These are phyloP conservation scores for Arthroderma sp. DNA, from an alignment of 2,329 filamentous ascomycete genomes.

Conservation along the genomic window DNA sequence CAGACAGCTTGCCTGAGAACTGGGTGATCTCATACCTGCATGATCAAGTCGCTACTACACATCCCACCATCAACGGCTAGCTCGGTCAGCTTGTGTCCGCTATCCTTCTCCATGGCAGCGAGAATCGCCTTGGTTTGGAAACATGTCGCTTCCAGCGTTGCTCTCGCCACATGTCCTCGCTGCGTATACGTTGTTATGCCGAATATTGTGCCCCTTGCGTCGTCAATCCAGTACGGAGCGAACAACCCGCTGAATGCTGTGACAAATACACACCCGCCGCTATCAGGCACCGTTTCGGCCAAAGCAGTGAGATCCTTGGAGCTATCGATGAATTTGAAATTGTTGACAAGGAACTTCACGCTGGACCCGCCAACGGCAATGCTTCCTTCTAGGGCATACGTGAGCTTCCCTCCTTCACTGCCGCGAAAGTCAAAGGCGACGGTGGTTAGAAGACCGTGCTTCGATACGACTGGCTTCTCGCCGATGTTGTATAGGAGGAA, in stretches of 20 bases:
- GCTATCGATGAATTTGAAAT: constrained; percentile 50
- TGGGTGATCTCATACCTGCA: constrained; percentile 48
- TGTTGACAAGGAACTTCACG: constrained; percentile 62
- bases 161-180: constrained; percentile 74
- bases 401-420: constrained; percentile 31
- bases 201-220: constrained; percentile 76
- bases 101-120: constrained; percentile 82
- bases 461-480: constrained; percentile 70
- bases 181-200: constrained; percentile 78
- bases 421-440: constrained; percentile 75
- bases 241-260: constrained; percentile 86
- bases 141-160: constrained; percentile 81
- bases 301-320: constrained; percentile 53
- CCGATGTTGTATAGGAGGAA: constrained; percentile 86
- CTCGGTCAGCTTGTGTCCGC: constrained; percentile 58
- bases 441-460: constrained; percentile 68
- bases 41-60: constrained; percentile 77
- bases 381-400: constrained; percentile 74
- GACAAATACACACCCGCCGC: constrained; percentile 73
- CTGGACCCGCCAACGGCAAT: constrained; percentile 75
- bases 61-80: constrained; percentile 83
- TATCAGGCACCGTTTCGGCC: constrained; percentile 56
- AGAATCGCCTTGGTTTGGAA: constrained; percentile 89
- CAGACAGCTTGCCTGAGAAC: background rate
- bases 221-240: constrained; percentile 90